Evolutionary conservation across 768 basidiomycete genomes (phyloP), one percentile per base, ranked within the genome.

Genomic region (Termitomyces sp.): DNA sequence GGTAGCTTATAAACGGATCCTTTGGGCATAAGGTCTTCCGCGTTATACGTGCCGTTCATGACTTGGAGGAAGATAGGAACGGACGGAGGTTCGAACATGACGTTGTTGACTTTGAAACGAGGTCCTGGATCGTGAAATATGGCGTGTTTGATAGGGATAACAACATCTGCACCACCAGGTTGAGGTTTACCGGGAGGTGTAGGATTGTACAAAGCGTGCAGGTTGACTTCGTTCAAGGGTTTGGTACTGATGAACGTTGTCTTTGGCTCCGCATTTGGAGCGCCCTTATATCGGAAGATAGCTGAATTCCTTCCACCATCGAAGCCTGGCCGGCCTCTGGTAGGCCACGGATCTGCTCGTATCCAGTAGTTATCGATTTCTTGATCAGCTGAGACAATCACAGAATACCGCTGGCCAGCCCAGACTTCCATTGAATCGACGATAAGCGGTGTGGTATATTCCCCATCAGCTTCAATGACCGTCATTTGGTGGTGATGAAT

Each of bases 1-100:
- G 78, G 78, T 6, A 84, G 63, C 10, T 67, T 64, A 54, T 75
- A 80, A 4, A 81, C 70, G 15, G 70, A 67, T 15, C 78, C 78
- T 1, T 66, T 47, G 0, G 74, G 70, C 3, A 76, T 66, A n/a
- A 83, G 63, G 23, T 74, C 70, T 26, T 73, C 68, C 0, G 75
- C 72, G 1, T 55, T 59, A 19, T 69, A 65, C 2, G 73, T 68
- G 6, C 80, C 80, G 56, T 75, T 78, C 17, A 82, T 59, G 46
- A 81, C 77, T 35, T 60, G 60, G 7, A 57, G 44, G 26, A 60
- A 47, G 15, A 47, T 38, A 14, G 60, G 56, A 12, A 74, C 70
- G 21, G 66, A 67, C 0, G 80, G 80, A 2, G 75, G 65, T 1
- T 47, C 49, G 50, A 72, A 75, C 0, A 68, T 44, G 38, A 58